Evolutionary conservation across 345 rosid species (phyloP).

Genomic region (Hibiscus tridactylites): DNA sequence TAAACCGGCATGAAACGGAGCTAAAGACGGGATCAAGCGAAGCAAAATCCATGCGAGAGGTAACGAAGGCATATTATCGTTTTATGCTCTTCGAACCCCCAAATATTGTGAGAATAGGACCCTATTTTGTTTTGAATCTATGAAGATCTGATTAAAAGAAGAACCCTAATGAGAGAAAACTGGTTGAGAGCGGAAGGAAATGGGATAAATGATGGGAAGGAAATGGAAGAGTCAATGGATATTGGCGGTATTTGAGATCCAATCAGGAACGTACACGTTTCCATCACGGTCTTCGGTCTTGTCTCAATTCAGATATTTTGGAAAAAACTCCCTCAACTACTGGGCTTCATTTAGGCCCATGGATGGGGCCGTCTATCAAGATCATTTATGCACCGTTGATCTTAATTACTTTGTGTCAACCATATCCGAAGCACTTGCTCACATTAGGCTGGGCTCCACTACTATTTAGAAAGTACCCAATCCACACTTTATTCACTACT

Average conservation of each 20-base stretch:
- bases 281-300: not conserved
- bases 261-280: slow-evolving; percentile 34
- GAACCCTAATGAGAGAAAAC: not conserved
- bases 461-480: not conserved
- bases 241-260: slow-evolving; percentile 14
- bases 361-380: not conserved
- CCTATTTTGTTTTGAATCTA: slow-evolving; percentile 15
- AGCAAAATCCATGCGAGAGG: slow-evolving; percentile 37
- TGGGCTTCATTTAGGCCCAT: not conserved
- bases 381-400: not conserved
- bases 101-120: not conserved
- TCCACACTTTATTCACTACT: too few species aligned
- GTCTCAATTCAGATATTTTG: slow-evolving; percentile 11
- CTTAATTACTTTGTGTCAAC: not conserved
- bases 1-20: slow-evolving; percentile 48
- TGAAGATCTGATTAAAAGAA: slow-evolving; percentile 3
- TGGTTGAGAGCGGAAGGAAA: not conserved
- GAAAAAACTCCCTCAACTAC: not conserved
- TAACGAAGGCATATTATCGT: slow-evolving; percentile 70
- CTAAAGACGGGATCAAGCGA: slow-evolving; percentile 43
- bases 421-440: not conserved
- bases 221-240: slow-evolving; percentile 9
- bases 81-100: slow-evolving; percentile 76
- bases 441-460: not conserved
- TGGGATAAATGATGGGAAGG: too few species aligned